Evolutionary conservation across 176 grass and related monocot species (phyloP), one percentile per base, ranked within the genome.

Genomic region (Chrysopogon serrulatus): DNA sequence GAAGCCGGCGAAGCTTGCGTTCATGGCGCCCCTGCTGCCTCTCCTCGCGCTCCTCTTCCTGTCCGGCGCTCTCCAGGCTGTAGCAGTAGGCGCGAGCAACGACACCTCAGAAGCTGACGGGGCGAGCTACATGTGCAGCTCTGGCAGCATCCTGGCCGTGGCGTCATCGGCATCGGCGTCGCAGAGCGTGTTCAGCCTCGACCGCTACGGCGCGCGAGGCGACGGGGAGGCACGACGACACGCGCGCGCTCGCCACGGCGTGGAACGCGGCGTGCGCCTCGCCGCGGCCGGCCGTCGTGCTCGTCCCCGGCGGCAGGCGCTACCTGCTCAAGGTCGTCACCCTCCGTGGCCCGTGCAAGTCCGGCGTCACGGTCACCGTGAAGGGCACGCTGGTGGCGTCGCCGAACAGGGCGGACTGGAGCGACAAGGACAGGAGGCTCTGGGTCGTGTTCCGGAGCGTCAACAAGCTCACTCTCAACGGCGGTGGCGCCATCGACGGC

Each of bases 191-290:
- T 90, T 92, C 83, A 84, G 73, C 83, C 56, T 95, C 41, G 68
- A 92, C 72, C 76, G 27, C 78, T 90, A 84, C 48, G 93, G 93
- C 34, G 88, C 88, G 28, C 86, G 17, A 44, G 93, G 93, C 2
- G 79, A 95, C 65, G 93, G 90, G 90, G 2, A 56, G 6, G 32
- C 71, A 78, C 1, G 90, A 95, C 41, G 93, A 95, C 70, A 89
- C 88, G 32, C 33, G 14, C 81, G 86, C 92, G 74, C 85, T 93
- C 57, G 70, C 64, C 5, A 65, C 6, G 67, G 88, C 85, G 21
- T 98, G 88, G 92, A 45, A 5, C 0, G 61, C 71, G 21, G 95
- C 76, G 18, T 98, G 95, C 18, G 44, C 92, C 14, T 98, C 95
- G 4, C 39, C 82, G 4, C 42, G 15, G 19, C 74, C 86, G 35